Evolutionary conservation across 257 asterid genomes (phyloP), one percentile per base, ranked within the genome.

Genomic region (Leonotis leonurus): DNA sequence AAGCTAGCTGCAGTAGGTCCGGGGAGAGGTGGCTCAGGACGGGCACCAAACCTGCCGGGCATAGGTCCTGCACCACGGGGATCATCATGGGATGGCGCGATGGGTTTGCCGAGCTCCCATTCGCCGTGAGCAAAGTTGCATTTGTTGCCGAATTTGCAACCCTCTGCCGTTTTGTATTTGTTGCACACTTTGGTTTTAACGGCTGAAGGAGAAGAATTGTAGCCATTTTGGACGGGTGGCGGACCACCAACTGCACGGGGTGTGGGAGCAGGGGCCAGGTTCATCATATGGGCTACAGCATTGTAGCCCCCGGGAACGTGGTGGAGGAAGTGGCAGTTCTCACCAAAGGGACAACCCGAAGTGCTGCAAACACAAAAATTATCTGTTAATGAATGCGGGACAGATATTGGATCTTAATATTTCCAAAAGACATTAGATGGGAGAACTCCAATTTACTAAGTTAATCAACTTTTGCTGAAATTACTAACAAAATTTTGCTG

Each of bases 41-140:
- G 73, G 29, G 65, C 69, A 2, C 77, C 79, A 43, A 78, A 83
- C 29, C 82, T 87, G 20, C 78, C 62, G 4, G 85, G 81, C 7
- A 68, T 36, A 18, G 85, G 66, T 24, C 88, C 85, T 22, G 67
- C 36, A 13, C 73, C 49, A 16, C 70, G 86, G 35, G 81, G 91
- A 56, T 88, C 92, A 18, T 85, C 87, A 1, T 80, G 88, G 43
- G 86, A 65, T 40, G 79, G 69, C 26, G 37, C 48, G 2, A 80
- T 61, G 44, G 86, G 81, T 75, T 67, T 88, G 10, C 92, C 94
- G 8, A 91, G 83, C 75, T 91, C 95, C 94, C 92, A 86, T 36
- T 91, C 98, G 8, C 98, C 98, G 29, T 91, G 98, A 10, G 98
- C 98, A 20, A 91, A 91, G 71, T 81, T 72, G 80, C 98, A 91